Conservation (phyloP, 352 stramenopile species). For the Heterotrichella gracilis region DNA sequence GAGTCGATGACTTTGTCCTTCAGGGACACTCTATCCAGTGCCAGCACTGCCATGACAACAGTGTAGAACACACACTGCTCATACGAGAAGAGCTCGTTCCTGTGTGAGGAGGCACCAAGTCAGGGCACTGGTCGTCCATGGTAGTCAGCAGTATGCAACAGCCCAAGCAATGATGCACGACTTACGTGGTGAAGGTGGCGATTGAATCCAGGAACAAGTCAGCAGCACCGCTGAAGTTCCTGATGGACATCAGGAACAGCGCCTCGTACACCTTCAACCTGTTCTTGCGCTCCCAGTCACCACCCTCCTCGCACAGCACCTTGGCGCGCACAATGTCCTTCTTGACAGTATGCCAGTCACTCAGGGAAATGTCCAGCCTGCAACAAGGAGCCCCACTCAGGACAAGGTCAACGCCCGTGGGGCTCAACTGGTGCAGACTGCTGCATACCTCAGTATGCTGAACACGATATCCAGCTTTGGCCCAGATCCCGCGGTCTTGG, state of each 20-base stretch:
- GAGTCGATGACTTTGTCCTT: conserved; percentile 90
- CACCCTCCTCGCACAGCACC: conserved; percentile 56
- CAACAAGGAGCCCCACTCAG: conserved; percentile 32
- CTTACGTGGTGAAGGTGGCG: conserved; percentile 76
- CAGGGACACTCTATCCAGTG: conserved; percentile 53
- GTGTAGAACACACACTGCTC: conserved; percentile 83
- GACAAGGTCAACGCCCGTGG: conserved; percentile 52
- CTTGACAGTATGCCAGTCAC: conserved; percentile 13
- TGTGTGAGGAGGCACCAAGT: too few relatives aligned
- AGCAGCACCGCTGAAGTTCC: conserved; percentile 62
- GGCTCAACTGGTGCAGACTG: too few relatives aligned
- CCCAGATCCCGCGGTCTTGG: conserved; percentile 65
- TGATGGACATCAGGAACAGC: conserved; percentile 50
- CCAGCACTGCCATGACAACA: conserved; percentile 64
- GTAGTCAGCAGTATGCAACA: too few relatives aligned
- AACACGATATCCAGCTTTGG: conserved; percentile 94
- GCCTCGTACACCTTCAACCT: conserved; percentile 86
- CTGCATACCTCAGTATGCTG: too few relatives aligned
- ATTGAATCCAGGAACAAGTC: conserved; percentile 71
- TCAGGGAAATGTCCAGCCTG: conserved; percentile 22
- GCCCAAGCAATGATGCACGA: too few relatives aligned
- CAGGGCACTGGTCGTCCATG: too few relatives aligned
- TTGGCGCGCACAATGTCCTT: conserved; percentile 21
- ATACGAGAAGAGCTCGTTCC: conserved; percentile 80
- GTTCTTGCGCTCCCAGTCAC: conserved; percentile 93